These are phyloP conservation scores for Asparagopsis taxiformis DNA, from an alignment of 31 red algal genomes.

Conservation along the genomic window DNA sequence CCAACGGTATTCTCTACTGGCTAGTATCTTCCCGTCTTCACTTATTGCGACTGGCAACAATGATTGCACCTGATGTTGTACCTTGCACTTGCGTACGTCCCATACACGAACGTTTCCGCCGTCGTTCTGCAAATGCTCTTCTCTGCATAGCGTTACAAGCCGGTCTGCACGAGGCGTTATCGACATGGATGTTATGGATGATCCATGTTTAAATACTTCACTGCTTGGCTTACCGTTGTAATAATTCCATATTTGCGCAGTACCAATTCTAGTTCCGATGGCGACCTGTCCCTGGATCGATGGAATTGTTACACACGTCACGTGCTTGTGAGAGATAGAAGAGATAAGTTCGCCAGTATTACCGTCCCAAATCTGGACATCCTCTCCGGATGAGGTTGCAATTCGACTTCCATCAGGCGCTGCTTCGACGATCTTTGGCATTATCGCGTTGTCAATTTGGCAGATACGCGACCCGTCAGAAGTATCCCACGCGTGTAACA, in stretches of 20 bases:
- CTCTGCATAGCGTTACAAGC: background rate
- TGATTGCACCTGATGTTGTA: background rate
- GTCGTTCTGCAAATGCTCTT: background rate
- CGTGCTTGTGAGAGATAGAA: background rate
- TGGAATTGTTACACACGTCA: background rate
- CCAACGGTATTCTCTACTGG: background rate
- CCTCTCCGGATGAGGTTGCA: background rate
- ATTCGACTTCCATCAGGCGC: background rate
- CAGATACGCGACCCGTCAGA: background rate
- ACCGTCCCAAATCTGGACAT: background rate
- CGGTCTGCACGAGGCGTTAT: background rate
- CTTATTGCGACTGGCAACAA: background rate
- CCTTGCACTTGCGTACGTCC: background rate
- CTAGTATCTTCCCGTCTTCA: background rate
- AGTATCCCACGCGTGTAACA: background rate
- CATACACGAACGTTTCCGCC: background rate
- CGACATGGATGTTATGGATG: background rate
- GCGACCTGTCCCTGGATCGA: background rate
- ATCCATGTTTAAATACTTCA: background rate
- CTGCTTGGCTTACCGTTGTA: background rate
- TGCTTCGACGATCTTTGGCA: background rate
- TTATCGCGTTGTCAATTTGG: background rate
- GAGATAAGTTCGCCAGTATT: background rate
- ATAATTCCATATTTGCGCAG: background rate
- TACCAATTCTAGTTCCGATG: background rate